These are phyloP conservation scores for Claviceps pazoutovae DNA, from an alignment of 2,329 filamentous ascomycete genomes.

Conservation along the genomic window DNA sequence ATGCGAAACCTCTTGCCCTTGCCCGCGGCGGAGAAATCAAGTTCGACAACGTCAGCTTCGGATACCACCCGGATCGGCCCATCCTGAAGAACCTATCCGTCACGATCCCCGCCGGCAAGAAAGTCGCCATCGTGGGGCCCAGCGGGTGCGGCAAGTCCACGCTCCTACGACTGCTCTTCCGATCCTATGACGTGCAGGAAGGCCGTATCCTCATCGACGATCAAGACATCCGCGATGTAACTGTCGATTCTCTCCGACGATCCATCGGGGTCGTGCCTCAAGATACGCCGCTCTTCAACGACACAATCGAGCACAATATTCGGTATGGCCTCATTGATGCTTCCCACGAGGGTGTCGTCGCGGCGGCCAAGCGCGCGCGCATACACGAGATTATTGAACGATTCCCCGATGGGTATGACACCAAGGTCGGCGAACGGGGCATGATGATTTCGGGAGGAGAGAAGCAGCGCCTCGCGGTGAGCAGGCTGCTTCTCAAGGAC, in stretches of 20 bases:
- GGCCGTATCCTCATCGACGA: slow-evolving; percentile 85
- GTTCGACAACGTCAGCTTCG: slow-evolving; percentile 92
- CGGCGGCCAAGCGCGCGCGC: slow-evolving; percentile 67
- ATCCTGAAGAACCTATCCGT: slow-evolving; percentile 76
- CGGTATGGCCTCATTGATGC: slow-evolving; percentile 78
- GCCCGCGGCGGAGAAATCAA: slow-evolving; percentile 72
- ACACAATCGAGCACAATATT: slow-evolving; percentile 91
- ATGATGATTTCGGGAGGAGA: slow-evolving; percentile 96
- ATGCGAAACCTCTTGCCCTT: slow-evolving; percentile 60
- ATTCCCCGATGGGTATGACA: slow-evolving; percentile 82
- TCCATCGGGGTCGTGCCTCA: slow-evolving; percentile 93
- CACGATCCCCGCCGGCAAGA: slow-evolving; percentile 89
- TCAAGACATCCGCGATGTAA: slow-evolving; percentile 78
- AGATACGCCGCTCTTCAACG: slow-evolving; percentile 94
- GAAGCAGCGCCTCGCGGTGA: slow-evolving; percentile 81
- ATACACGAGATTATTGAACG: slow-evolving; percentile 69
- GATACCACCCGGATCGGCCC: slow-evolving; percentile 73
- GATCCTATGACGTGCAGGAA: slow-evolving; percentile 78
- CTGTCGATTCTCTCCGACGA: slow-evolving; percentile 65
- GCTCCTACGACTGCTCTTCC: slow-evolving; percentile 77
- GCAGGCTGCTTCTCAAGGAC: slow-evolving; percentile 73
- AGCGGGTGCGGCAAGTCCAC: slow-evolving; percentile 96
- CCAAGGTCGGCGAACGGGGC: slow-evolving; percentile 82
- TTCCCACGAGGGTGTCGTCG: slow-evolving; percentile 54
- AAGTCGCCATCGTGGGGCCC: slow-evolving; percentile 88